Evolutionary conservation across 768 basidiomycete genomes (phyloP).

Genomic region (Porpolomopsis calyptriformis): DNA sequence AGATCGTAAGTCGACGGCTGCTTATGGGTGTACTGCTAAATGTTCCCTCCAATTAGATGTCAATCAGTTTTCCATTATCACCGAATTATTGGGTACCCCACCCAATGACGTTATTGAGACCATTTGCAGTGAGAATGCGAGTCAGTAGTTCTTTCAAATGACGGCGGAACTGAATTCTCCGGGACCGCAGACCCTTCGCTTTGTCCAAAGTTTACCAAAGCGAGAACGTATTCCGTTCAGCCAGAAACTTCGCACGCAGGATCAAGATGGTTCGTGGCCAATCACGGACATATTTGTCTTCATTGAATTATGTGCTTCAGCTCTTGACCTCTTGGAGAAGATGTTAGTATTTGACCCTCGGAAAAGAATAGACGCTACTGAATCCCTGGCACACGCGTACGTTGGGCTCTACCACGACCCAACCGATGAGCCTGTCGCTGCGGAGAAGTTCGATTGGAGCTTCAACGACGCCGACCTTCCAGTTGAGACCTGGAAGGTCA

Average conservation of each 20-base stretch:
- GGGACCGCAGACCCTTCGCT: conserved; percentile 72
- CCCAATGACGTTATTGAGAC: conserved; percentile 99
- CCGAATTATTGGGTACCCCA: conserved; percentile 94
- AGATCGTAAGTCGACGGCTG: conserved; percentile 65
- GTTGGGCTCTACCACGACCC: conserved; percentile 98
- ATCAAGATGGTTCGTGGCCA: conserved; percentile 61
- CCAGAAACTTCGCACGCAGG: conserved; percentile 82
- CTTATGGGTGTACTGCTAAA: conserved; percentile 4
- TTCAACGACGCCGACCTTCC: conserved; percentile 99
- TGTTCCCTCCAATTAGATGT: conserved; percentile 56
- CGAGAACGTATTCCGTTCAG: conserved; percentile 91
- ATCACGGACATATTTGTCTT: not conserved
- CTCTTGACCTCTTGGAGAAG: conserved; percentile 91
- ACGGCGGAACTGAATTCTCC: conserved; percentile 8
- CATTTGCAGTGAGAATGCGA: conserved; percentile 92
- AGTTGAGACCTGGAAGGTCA: conserved; percentile 99
- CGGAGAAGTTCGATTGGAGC: conserved; percentile 95
- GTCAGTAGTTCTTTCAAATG: conserved; percentile 17
- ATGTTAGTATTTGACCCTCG: conserved; percentile 99
- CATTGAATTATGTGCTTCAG: conserved; percentile 27
- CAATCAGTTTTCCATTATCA: conserved; percentile 99
- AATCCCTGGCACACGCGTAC: conserved; percentile 87
- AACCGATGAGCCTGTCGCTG: conserved; percentile 90
- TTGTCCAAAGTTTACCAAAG: conserved; percentile 97
- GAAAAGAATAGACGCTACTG: conserved; percentile 89